Evolutionary conservation across 1,139 yeast genomes (phyloP).

Genomic region (Sugiyamaella japonica): DNA sequence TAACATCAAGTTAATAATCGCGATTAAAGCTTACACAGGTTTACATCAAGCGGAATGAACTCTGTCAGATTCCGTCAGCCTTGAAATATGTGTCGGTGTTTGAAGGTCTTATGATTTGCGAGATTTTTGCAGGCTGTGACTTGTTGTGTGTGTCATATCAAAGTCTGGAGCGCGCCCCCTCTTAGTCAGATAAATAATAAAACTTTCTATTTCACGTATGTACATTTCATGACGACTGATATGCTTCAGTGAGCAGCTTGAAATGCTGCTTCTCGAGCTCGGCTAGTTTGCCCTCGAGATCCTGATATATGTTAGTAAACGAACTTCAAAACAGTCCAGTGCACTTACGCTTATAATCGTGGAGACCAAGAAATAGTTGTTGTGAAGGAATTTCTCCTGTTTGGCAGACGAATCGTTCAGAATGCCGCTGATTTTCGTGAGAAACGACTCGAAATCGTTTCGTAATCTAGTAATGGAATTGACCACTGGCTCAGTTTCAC

Average conservation of each 20-base stretch:
- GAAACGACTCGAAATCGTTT: conserved; percentile 73
- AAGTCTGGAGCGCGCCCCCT: background rate
- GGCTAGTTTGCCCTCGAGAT: conserved; percentile 53
- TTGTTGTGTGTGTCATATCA: no score
- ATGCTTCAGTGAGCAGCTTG: conserved; percentile 60
- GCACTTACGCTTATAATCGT: conserved; percentile 37
- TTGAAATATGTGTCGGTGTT: background rate
- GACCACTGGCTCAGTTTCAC: conserved; percentile 64
- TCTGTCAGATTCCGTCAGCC: no score
- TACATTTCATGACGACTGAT: conserved; percentile 29
- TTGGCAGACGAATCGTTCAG: conserved; percentile 47
- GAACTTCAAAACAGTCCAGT: background rate
- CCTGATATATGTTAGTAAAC: conserved; percentile 41
- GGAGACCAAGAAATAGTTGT: conserved; percentile 57
- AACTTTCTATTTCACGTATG: conserved; percentile 1
- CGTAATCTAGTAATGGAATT: conserved; percentile 67
- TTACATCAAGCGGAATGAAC: no score
- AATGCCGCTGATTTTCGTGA: conserved; percentile 59
- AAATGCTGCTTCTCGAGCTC: conserved; percentile 63
- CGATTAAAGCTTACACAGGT: background rate
- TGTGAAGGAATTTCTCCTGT: conserved; percentile 70
- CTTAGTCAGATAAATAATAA: background rate
- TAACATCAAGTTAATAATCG: background rate
- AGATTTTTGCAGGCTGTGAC: no score
- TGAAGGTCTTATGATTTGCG: no score